A percentile compares a stretch with the other conserved stretches of the same genome.
phyloP scores from a whole-genome alignment of 1,284 basidiomycete species.

The Melampsora americana region DNA sequence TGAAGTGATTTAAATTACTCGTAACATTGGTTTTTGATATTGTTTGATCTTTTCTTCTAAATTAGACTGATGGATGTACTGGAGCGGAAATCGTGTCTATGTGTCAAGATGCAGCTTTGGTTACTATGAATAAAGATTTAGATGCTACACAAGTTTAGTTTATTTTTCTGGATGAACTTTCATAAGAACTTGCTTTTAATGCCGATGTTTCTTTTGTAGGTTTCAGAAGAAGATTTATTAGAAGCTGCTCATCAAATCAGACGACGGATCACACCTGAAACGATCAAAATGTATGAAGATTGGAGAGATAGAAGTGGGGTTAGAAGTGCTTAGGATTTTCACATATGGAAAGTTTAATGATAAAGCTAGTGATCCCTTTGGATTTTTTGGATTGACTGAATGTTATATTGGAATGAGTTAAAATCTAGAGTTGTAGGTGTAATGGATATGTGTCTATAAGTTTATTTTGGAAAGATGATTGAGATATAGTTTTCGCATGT shows the following conservation, averaged over 20 bases:
- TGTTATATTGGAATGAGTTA: too few species aligned
- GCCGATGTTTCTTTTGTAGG: slow-evolving; percentile 57
- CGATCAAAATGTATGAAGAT: slow-evolving; percentile 67
- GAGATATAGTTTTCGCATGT: too few species aligned
- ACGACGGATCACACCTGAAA: slow-evolving; percentile 78
- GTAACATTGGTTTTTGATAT: slow-evolving; percentile 7
- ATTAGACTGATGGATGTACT: slow-evolving; percentile 91
- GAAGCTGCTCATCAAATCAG: slow-evolving; percentile 71
- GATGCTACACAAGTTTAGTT: slow-evolving; percentile 65
- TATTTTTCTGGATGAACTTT: slow-evolving; percentile 16
- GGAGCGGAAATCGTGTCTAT: slow-evolving; percentile 89
- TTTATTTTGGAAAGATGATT: too few species aligned
- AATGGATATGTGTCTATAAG: too few species aligned
- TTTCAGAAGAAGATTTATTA: slow-evolving; percentile 71
- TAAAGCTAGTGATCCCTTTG: too few species aligned
- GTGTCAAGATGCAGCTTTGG: slow-evolving; percentile 91
- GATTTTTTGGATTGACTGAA: too few species aligned
- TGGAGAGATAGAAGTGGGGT: slow-evolving; percentile 59
- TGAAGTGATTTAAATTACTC: not conserved
- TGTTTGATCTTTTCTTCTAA: not conserved
- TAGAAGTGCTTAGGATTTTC: slow-evolving; percentile 39
- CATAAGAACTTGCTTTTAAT: not conserved
- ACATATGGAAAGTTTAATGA: too few species aligned
- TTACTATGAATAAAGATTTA: slow-evolving; percentile 82
- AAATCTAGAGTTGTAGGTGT: too few species aligned